phyloP scores from a whole-genome alignment of 176 grass and related monocot species.

The Coix lacrymajobi region DNA sequence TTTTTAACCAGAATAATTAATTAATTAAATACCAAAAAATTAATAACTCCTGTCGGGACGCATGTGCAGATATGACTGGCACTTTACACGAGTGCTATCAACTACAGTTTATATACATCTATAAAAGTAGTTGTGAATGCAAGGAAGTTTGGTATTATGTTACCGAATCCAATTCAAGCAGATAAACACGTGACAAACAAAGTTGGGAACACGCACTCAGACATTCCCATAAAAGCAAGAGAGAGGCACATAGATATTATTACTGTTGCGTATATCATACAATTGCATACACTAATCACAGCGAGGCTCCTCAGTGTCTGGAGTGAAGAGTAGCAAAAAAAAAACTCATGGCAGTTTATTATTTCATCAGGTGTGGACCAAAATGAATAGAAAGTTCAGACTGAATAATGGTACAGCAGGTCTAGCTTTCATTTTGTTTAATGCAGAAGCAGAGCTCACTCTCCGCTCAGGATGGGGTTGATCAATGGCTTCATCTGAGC shows the following conservation, averaged over 20 bases:
- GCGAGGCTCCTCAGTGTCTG: not conserved
- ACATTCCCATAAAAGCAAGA: not conserved
- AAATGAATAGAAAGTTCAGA: slow-evolving; percentile 45
- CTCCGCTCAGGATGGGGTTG: slow-evolving; percentile 85
- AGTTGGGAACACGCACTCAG: not conserved
- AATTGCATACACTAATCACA: slow-evolving; percentile 57
- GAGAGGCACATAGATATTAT: not conserved
- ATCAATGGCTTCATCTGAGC: slow-evolving; percentile 94
- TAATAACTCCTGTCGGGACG: not conserved
- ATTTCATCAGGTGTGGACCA: slow-evolving; percentile 17
- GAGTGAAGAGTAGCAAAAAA: slow-evolving; percentile 32
- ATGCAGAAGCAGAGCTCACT: slow-evolving; percentile 37
- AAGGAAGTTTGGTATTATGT: too few species aligned
- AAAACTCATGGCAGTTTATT: slow-evolving; percentile 21
- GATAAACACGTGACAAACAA: not conserved
- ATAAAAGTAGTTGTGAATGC: not conserved
- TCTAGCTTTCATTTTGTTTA: not conserved
- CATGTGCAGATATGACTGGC: not conserved
- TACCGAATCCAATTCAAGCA: not conserved
- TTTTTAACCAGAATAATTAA: not conserved
- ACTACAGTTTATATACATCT: too few species aligned
- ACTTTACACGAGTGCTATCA: too few species aligned
- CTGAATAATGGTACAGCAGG: slow-evolving; percentile 27
- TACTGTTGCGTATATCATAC: slow-evolving; percentile 39
- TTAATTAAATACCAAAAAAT: not conserved